Conservation (phyloP, 2,329 filamentous ascomycete species). For the Fusarium pseudocircinatum region DNA sequence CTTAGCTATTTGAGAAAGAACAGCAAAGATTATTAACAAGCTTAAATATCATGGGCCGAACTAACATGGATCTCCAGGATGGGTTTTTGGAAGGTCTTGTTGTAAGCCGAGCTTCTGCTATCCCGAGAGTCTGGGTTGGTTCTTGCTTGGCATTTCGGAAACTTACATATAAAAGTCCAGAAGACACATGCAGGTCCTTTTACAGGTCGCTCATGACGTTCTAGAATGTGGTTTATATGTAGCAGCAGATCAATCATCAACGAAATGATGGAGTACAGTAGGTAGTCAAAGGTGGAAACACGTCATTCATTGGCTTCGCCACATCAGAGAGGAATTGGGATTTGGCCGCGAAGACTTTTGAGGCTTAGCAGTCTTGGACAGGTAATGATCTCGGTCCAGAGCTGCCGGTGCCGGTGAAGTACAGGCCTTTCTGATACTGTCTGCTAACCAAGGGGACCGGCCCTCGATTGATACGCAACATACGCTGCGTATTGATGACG, state of each 20-base stretch:
- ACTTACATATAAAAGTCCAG: neutral
- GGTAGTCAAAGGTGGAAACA: neutral
- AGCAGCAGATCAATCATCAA: neutral
- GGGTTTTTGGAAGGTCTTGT: neutral
- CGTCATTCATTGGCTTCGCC: conserved; percentile 21
- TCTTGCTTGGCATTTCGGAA: neutral
- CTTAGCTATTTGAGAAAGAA: neutral
- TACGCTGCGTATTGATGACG: conserved; percentile 25
- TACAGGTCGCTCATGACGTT: neutral
- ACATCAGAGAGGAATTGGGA: conserved; percentile 18
- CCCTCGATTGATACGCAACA: neutral
- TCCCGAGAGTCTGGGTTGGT: neutral
- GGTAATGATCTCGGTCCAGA: conserved; percentile 1
- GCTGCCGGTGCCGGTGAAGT: neutral
- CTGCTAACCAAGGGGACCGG: neutral
- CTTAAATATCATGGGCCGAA: neutral
- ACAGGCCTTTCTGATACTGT: neutral
- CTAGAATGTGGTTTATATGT: conserved; percentile 2
- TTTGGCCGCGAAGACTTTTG: conserved; percentile 15
- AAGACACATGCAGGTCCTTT: neutral
- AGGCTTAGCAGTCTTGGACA: conserved; percentile 29
- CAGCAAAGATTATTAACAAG: neutral
- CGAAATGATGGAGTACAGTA: neutral
- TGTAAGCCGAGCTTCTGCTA: neutral
- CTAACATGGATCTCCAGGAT: neutral